Base-by-base conservation (phyloP, 2,329 filamentous ascomycete species). In the Tolypocladium tundrense region DNA sequence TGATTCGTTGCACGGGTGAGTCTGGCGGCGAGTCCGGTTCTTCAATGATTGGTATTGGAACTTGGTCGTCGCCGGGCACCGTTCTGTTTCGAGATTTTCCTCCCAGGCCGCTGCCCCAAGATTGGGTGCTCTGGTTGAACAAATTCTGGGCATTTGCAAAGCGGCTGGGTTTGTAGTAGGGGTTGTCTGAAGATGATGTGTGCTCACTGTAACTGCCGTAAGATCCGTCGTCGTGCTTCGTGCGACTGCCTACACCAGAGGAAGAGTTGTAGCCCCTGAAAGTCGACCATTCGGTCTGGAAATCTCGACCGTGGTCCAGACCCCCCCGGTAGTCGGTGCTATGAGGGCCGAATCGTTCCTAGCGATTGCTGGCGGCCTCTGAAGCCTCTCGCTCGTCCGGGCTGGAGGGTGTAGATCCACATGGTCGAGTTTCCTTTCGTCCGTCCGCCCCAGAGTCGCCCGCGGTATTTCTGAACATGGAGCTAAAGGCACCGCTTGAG, bases 41-140 rank as follows among this genome's bases (percentile, higher is more conserved):
- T 51, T 74, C 72, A 37, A 73, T 65, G 39, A 70, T 70, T 1
- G 71, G 70, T 43, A 69, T 63, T 1, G 69, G 68, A 14, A 70
- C 59, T 16, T 58, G 57, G 13, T 69, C 61, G 42, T 61, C 52
- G 45, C 48, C 52, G 45, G 33, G 16, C n/a, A 39, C 35, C 14
- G 7, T 51, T 40, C 39, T 48, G 54, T 40, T 35, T 37, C 27
- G 13, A 31, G 16, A 14, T 33, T 24, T 10, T 4, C 27, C 31
- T 16, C 10, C 14, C 45, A 33, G 10, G 48, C 31, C n/a, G 6
- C 42, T 24, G 16, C 33, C 43, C 35, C 53, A 33, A 14, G 43
- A 35, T n/a, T 43, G 42, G 8, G 10, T 27, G 31, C 13, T 39
- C 21, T 53, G 33, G 41, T 50, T 39, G 21, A 58, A 45, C 6